Base-by-base conservation (phyloP, 352 stramenopile species). In the Phytophthora sojae region DNA sequence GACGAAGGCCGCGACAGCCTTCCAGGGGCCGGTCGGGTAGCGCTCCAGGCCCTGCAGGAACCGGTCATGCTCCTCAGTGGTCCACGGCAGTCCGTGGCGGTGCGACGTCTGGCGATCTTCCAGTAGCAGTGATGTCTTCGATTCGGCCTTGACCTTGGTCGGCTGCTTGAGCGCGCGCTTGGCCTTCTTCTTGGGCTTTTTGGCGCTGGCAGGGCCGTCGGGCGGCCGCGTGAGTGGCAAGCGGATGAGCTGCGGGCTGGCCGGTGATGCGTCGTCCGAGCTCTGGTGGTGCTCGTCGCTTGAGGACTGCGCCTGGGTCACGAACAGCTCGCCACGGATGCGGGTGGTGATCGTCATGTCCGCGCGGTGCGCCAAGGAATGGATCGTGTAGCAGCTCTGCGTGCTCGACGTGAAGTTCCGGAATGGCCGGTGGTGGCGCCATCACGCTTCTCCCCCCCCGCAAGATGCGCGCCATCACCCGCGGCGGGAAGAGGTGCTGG, bases 1-100 rank as follows among this genome's bases (percentile, higher is more conserved):
- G 1, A 89, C 73, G 26, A 80, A 61, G 21, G 64, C 69, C 2
- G 83, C 80, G 21, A 90, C 76, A 1, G 70, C 65, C 51, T 88
- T 89, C 81, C 79, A 91, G 23, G 83, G 81, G 1, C 83, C 81
- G 6, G 58, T 75, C 9, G 82, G 82, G 56, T 77, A 90, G 21
- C 61, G 63, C 50, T 90, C 80, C 11, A 88, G 68, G 6, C 78
- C 82, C 12, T 82, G 64, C 17, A 89, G 57, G 70, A 89, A 89
- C 7, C 76, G 75, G 8, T 88, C 80, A 65, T 90, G 82, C 61
- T 88, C 80, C 17, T 85, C 68, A 0, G 63, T 67, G 15, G 71
- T 81, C 77, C 77, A 80, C 5, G 73, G 60, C 26, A 76, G 58
- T 8, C 73, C 73, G 57, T 75, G 71, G 50, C 69, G 69, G 6